A percentile compares a stretch with the other conserved stretches of the same genome.
These are phyloP conservation scores for Chrysanthemum seticuspe DNA, from an alignment of 129 eudicot genomes.

Conservation along the genomic window DNA sequence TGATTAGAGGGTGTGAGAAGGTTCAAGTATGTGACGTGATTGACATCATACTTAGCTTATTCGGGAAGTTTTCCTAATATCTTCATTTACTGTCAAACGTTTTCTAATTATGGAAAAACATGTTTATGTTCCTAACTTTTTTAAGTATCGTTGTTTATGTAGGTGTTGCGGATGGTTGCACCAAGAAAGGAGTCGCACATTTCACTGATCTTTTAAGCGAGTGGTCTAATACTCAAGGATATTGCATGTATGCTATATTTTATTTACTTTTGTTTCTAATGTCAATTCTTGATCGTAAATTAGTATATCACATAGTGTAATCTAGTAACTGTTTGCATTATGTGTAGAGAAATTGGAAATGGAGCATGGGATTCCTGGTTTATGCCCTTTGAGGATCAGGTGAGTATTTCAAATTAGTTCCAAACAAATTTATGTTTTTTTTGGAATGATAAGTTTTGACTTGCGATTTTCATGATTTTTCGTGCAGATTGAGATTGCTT, in stretches of 20 bases:
- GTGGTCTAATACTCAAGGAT: conserved; percentile 78
- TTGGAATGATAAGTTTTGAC: conserved; percentile 12
- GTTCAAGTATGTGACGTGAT: too few relatives aligned
- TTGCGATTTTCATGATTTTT: conserved; percentile 15
- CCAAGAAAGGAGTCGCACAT: conserved; percentile 39
- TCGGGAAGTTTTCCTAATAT: conserved; percentile 1
- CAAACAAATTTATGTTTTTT: neutral
- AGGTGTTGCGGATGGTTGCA: conserved; percentile 79
- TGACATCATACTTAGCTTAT: neutral
- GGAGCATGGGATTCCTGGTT: conserved; percentile 97
- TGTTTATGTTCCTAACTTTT: conserved; percentile 11
- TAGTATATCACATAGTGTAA: conserved; percentile 8
- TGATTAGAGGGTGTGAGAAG: neutral
- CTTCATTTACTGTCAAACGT: neutral
- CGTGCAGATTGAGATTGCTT: conserved; percentile 70
- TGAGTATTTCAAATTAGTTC: conserved; percentile 4
- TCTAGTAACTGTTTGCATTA: neutral
- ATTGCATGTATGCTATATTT: conserved; percentile 72
- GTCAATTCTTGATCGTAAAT: conserved; percentile 1
- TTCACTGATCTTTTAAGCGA: conserved; percentile 68
- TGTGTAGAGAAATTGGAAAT: conserved; percentile 82
- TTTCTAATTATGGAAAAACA: neutral
- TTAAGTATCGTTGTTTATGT: conserved; percentile 5
- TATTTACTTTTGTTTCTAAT: neutral
- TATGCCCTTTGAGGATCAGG: conserved; percentile 81